These are phyloP conservation scores for Microbotryomycetes sp. DNA, from an alignment of 1,284 basidiomycete genomes.

Conservation along the genomic window DNA sequence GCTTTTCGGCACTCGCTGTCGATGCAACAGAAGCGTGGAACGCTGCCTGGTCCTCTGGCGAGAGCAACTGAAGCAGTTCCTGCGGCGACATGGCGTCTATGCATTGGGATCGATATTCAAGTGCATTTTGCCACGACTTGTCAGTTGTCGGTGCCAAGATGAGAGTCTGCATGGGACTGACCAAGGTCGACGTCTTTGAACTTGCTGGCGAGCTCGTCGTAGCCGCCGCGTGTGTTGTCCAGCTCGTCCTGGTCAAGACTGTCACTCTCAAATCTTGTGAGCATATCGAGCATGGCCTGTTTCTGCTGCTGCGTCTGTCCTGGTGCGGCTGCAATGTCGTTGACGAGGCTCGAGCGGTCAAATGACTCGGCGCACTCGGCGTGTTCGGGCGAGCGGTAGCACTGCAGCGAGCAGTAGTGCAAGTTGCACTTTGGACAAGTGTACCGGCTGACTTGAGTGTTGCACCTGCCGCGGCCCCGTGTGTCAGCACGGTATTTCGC, in stretches of 20 bases:
- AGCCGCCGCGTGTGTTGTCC: background rate
- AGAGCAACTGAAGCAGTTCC: slow-evolving; percentile 58
- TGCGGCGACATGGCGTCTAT: slow-evolving; percentile 43
- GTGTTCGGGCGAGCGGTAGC: slow-evolving; percentile 66
- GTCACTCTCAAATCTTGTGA: slow-evolving; percentile 63
- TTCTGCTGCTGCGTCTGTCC: slow-evolving; percentile 47
- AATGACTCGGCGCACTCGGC: slow-evolving; percentile 64
- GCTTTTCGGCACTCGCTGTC: slow-evolving; percentile 52
- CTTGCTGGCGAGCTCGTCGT: slow-evolving; percentile 47
- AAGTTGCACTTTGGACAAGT: slow-evolving; percentile 71
- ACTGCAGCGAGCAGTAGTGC: slow-evolving; percentile 66
- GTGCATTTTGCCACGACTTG: too few species aligned
- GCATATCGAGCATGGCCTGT: slow-evolving; percentile 56
- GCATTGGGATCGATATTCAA: too few species aligned
- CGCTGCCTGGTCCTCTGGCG: slow-evolving; percentile 51
- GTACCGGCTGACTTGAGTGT: slow-evolving; percentile 64
- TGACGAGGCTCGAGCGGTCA: slow-evolving; percentile 61
- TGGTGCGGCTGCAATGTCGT: slow-evolving; percentile 53
- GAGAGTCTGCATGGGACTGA: too few species aligned
- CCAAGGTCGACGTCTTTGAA: slow-evolving; percentile 57
- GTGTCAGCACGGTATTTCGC: too few species aligned
- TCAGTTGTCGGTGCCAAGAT: too few species aligned
- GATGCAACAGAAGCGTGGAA: slow-evolving; percentile 56
- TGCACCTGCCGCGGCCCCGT: slow-evolving; percentile 64
- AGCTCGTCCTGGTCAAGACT: slow-evolving; percentile 38